Evolutionary conservation across 768 basidiomycete species (phyloP), one percentile per base, ranked within the genome.

Genomic region (Botryobasidium botryosum): DNA sequence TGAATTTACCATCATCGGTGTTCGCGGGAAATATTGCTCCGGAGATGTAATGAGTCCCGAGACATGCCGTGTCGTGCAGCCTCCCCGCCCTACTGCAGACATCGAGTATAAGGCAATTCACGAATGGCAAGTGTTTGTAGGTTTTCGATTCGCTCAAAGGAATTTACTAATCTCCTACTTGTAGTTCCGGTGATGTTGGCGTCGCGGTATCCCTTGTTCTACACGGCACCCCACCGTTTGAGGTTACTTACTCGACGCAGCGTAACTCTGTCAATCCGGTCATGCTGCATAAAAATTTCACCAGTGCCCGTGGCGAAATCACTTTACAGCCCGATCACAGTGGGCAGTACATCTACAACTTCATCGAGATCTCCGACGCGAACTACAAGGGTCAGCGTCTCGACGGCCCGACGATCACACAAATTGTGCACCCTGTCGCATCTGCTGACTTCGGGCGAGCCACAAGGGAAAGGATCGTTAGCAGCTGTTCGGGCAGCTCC

Each of bases 81-180:
- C 72, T 50, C 82, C 85, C 3, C 55, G 69, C 25, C 90, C 90
- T 2, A 75, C 72, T 3, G 83, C 86, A 20, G 79, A 91, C 54
- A 83, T 92, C 48, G 73, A 79, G 60, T 87, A 85, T 75, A 82
- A 77, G 53, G 77, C 77, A 40, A 81, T 91, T 47, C 84, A 88
- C 49, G 87, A 91, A 65, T 90, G 88, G 88, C 85, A 51, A 52
- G 65, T 58, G 17, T 8, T 20, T 32, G n/a, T n/a, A n/a, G n/a
- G n/a, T n/a, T 42, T 27, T 46, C 3, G 41, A 37, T 13, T 33
- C 29, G 18, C 25, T 39, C 27, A 39, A 13, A 37, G 3, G 12
- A n/a, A 28, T 36, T 33, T 44, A 48, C 10, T n/a, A n/a, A 27
- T 33, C 21, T 36, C 33, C 20, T 50, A 36, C 10, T 43, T 35